phyloP scores from a whole-genome alignment of 176 grass and related monocot genomes.

The Avena atlantica region DNA sequence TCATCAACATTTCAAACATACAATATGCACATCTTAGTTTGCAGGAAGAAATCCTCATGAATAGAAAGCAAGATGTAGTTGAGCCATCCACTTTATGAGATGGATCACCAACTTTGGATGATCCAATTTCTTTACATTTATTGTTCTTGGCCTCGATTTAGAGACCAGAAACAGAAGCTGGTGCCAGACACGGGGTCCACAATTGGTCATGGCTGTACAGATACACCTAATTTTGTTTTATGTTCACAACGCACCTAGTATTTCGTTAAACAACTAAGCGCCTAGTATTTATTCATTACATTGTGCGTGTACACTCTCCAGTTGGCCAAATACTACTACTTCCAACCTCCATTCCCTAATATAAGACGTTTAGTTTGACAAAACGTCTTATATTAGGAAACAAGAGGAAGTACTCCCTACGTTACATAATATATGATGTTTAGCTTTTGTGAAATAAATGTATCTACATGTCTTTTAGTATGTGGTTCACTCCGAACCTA shows the following conservation, averaged over 20 bases:
- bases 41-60: neutral
- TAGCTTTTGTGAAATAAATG: too few species aligned
- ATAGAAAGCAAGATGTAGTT: neutral
- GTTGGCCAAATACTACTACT: neutral
- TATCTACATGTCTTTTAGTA: too few species aligned
- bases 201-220: neutral
- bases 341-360: too few species aligned
- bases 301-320: neutral
- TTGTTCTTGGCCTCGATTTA: slow-evolving; percentile 23
- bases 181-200: neutral
- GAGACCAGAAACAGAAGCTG: neutral
- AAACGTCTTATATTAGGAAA: too few species aligned
- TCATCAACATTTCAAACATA: slow-evolving; percentile 26
- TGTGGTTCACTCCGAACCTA: too few species aligned
- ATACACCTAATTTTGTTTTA: neutral
- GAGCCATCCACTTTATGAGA: neutral
- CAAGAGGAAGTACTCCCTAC: too few species aligned
- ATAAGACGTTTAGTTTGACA: too few species aligned
- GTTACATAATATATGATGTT: too few species aligned
- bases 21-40: slow-evolving; percentile 12
- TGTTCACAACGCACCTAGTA: neutral
- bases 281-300: neutral
- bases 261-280: neutral
- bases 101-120: neutral
- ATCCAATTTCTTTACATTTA: slow-evolving; percentile 30